phyloP scores from a whole-genome alignment of 2,329 filamentous ascomycete species.

The Lasiodiplodia gonubiensis region DNA sequence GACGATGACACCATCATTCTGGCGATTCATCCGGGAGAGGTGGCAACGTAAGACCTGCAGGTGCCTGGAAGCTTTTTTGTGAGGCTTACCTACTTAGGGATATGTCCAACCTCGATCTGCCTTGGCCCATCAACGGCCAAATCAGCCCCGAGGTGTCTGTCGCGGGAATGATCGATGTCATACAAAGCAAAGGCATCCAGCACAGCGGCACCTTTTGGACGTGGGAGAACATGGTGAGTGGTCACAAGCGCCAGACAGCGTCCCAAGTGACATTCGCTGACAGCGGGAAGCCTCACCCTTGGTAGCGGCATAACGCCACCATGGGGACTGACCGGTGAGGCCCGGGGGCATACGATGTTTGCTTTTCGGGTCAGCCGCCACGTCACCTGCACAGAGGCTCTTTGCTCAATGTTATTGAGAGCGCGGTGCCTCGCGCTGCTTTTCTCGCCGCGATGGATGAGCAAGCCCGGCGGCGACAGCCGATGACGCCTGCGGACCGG shows the following conservation, averaged over 20 bases:
- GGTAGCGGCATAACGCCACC: constrained; percentile 21
- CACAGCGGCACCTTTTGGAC: constrained; percentile 64
- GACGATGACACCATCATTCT: constrained; percentile 57
- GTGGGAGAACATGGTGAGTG: constrained; percentile 58
- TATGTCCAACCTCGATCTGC: constrained; percentile 59
- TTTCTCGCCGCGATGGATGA: background rate
- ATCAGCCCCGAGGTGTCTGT: constrained; percentile 59
- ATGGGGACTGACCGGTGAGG: background rate
- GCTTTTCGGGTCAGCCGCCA: constrained; percentile 27
- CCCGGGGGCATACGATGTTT: background rate
- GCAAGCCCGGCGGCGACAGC: constrained; percentile 9
- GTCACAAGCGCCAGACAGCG: constrained; percentile 17
- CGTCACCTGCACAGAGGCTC: constrained; percentile 23
- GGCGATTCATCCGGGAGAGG: constrained; percentile 64
- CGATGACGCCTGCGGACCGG: constrained; percentile 15
- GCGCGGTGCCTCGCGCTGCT: constrained; percentile 6
- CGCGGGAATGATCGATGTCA: constrained; percentile 56
- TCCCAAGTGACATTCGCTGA: constrained; percentile 24
- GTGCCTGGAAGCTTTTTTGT: background rate
- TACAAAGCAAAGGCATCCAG: constrained; percentile 54
- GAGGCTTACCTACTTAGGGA: constrained; percentile 44
- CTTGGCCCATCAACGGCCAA: constrained; percentile 60
- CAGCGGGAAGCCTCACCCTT: constrained; percentile 28
- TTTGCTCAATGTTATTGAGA: background rate
- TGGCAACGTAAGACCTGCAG: constrained; percentile 51